Evolutionary conservation across 148 eudicot genomes (phyloP).

Genomic region (Vaccinium myrtillus): DNA sequence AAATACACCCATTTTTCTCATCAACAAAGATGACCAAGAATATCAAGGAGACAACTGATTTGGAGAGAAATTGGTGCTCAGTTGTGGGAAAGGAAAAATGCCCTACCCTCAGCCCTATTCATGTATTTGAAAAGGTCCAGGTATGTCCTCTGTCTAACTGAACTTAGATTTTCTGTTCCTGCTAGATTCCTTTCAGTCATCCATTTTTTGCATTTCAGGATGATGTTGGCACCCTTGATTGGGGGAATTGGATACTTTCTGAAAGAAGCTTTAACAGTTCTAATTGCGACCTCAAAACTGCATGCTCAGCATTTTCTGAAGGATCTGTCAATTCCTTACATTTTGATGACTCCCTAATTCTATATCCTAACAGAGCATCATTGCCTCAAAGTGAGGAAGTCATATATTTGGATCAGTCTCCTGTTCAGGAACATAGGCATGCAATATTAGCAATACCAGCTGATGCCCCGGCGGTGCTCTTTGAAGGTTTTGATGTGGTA

Average conservation of each 20-base stretch:
- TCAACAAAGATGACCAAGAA: constrained; percentile 56
- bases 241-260: constrained; percentile 72
- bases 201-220: constrained; percentile 42
- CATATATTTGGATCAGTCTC: constrained; percentile 21
- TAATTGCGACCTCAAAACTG: constrained; percentile 25
- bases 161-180: neutral
- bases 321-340: constrained; percentile 36
- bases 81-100: constrained; percentile 39
- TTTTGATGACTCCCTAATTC: constrained; percentile 37
- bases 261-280: constrained; percentile 35
- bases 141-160: constrained; percentile 32
- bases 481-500: constrained; percentile 32
- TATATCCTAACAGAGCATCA: constrained; percentile 24
- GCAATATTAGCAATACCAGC: constrained; percentile 18
- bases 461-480: constrained; percentile 33
- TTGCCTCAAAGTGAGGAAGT: constrained; percentile 30
- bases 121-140: constrained; percentile 71
- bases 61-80: constrained; percentile 38
- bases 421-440: constrained; percentile 10
- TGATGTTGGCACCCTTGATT: constrained; percentile 42
- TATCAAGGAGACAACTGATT: constrained; percentile 38
- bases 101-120: constrained; percentile 60
- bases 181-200: neutral
- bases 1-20: constrained; percentile 89
- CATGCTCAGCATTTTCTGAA: constrained; percentile 27